Percentiles rank a stretch among this genome's conserved stretches.
These are phyloP conservation scores for Prunus armeniaca DNA, from an alignment of 306 rosid genomes.

Conservation along the genomic window DNA sequence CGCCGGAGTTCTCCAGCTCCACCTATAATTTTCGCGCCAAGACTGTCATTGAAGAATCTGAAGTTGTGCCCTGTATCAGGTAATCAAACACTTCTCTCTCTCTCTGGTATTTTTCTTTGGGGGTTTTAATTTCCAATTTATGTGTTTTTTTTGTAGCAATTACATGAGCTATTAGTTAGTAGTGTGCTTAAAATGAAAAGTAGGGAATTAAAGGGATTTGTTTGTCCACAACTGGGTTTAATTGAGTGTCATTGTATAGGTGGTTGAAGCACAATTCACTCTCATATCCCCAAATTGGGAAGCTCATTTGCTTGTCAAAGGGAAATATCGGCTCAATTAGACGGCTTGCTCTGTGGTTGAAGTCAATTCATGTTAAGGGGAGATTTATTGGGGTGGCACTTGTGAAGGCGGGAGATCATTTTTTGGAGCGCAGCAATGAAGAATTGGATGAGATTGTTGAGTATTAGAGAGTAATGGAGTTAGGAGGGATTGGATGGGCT, in stretches of 20 bases:
- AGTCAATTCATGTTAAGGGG: slow-evolving; percentile 65
- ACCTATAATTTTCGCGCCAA: slow-evolving; percentile 80
- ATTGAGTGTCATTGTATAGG: slow-evolving; percentile 35
- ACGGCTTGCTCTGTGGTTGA: slow-evolving; percentile 64
- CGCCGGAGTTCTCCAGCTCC: slow-evolving; percentile 56
- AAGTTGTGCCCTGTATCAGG: slow-evolving; percentile 84
- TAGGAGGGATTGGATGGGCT: slow-evolving; percentile 85
- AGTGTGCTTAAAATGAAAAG: not conserved
- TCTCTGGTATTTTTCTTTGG: not conserved
- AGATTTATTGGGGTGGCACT: slow-evolving; percentile 61
- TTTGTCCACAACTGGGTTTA: not conserved
- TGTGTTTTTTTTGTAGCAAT: too few relatives aligned
- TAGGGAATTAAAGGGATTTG: slow-evolving; percentile 10
- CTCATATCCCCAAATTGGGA: slow-evolving; percentile 80
- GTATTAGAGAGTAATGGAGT: slow-evolving; percentile 72
- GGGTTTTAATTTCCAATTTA: not conserved
- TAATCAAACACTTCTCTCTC: slow-evolving; percentile 2
- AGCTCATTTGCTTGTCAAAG: slow-evolving; percentile 75
- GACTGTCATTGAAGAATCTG: slow-evolving; percentile 62
- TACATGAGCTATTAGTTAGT: not conserved
- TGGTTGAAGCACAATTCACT: slow-evolving; percentile 92
- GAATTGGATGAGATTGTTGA: slow-evolving; percentile 71
- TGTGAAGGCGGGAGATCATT: slow-evolving; percentile 57
- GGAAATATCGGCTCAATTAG: slow-evolving; percentile 65
- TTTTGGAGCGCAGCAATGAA: slow-evolving; percentile 46